Conservation (phyloP, 805 yeast species). For the Pichia scutulata region DNA sequence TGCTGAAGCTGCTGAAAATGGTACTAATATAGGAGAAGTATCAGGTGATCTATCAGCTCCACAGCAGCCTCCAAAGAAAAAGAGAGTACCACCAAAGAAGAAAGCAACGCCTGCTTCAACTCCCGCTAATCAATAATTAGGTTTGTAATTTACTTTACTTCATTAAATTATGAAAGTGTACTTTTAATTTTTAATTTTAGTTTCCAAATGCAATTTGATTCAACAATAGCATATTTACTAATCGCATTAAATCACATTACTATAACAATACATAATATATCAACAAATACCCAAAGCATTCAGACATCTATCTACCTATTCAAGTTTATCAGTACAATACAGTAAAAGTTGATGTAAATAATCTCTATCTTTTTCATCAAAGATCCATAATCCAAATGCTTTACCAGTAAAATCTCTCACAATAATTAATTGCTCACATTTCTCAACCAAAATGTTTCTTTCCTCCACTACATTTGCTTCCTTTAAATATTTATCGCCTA, state of each 20-base stretch:
- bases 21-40: slow-evolving; percentile 23
- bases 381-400: slow-evolving; percentile 74
- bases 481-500: slow-evolving; percentile 42
- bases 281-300: background rate
- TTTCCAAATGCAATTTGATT: background rate
- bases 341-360: slow-evolving; percentile 39
- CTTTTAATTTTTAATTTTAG: background rate
- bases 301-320: background rate
- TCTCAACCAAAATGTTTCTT: slow-evolving; percentile 55
- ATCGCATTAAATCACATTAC: background rate
- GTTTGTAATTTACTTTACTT: background rate
- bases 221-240: background rate
- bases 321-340: slow-evolving; percentile 21
- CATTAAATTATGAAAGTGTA: background rate
- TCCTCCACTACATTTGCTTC: slow-evolving; percentile 14
- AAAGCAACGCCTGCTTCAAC: slow-evolving; percentile 8
- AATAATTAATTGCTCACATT: slow-evolving; percentile 61
- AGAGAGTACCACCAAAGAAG: slow-evolving; percentile 23
- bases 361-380: slow-evolving; percentile 58
- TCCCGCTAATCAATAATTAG: background rate
- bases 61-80: slow-evolving; percentile 23
- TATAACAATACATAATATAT: background rate
- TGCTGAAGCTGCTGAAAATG: slow-evolving; percentile 20
- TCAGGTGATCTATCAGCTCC: slow-evolving; percentile 11
- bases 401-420: slow-evolving; percentile 61